Evolutionary conservation across 495 filamentous ascomycete genomes (phyloP).

Genomic region (Xanthoparmelia taractica): DNA sequence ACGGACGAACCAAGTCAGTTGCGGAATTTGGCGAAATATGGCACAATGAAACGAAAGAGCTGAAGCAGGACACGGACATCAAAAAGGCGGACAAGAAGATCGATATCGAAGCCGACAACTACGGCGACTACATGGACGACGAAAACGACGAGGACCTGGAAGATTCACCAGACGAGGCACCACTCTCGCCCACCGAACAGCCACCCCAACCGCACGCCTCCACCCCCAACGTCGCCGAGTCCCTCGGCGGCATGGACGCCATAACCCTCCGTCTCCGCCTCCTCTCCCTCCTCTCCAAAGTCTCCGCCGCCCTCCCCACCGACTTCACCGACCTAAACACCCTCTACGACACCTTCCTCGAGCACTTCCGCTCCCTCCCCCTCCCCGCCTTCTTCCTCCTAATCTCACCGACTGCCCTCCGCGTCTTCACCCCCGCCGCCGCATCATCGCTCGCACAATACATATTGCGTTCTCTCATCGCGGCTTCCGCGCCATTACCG

Average conservation of each 20-base stretch:
- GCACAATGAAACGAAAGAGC: slow-evolving; percentile 47
- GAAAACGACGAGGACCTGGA: slow-evolving; percentile 34
- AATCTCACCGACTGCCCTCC: slow-evolving; percentile 48
- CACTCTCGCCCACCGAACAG: slow-evolving; percentile 1
- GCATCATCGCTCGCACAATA: slow-evolving; percentile 57
- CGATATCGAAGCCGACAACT: slow-evolving; percentile 51
- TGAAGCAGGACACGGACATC: slow-evolving; percentile 29
- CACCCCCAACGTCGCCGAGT: slow-evolving; percentile 27
- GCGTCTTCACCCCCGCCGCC: slow-evolving; percentile 38
- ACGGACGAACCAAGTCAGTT: slow-evolving; percentile 40
- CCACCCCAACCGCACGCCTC: slow-evolving; percentile 11
- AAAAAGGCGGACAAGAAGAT: slow-evolving; percentile 44
- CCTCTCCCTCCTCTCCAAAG: slow-evolving; percentile 46
- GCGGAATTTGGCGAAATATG: slow-evolving; percentile 57
- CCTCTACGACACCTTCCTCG: slow-evolving; percentile 61
- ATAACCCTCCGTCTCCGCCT: slow-evolving; percentile 58
- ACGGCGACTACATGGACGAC: slow-evolving; percentile 49
- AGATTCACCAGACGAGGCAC: slow-evolving; percentile 19
- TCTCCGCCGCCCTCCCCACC: slow-evolving; percentile 37
- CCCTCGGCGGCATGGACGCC: slow-evolving; percentile 48
- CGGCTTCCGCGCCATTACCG: slow-evolving; percentile 47
- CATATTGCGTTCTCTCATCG: slow-evolving; percentile 56
- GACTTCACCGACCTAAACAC: slow-evolving; percentile 45
- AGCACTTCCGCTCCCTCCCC: slow-evolving; percentile 57
- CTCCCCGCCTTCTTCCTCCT: slow-evolving; percentile 67